Evolutionary conservation across 2,329 filamentous ascomycete species (phyloP), one percentile per base, ranked within the genome.

Genomic region (Xylaria hypoxylon): DNA sequence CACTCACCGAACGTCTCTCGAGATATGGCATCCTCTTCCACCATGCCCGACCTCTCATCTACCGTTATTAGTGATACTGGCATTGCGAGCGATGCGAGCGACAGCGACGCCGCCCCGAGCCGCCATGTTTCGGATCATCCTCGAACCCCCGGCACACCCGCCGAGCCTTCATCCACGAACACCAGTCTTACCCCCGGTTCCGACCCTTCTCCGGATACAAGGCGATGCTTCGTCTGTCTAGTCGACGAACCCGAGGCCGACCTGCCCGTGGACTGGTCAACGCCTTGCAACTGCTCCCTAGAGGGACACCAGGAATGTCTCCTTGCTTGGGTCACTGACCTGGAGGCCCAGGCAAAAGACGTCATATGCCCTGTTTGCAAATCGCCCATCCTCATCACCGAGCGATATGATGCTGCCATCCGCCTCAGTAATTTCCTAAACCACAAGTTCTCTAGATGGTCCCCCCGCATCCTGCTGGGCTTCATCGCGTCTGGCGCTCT

Each of bases 301-400:
- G 92, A 92, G 62, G 96, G 94, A 1, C 96, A 99, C 77, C 94
- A 98, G 78, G 87, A 89, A 77, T 78, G 76, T 48, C 85, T 98
- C 71, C 84, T 98, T 44, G 91, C 93, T 74, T 99, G 94, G 94
- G 91, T 98, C 19, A 91, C 92, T n/a, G 93, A 97, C 76, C 88
- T 93, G 76, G 94, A 97, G 80, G 83, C 86, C 24, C 79, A 86
- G 76, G 77, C 83, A 77, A 87, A 88, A 61, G 89, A 89, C 68
- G 88, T 97, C 69, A 82, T 87, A 60, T 99, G 96, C 77, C 95
- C 95, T 2, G 92, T 97, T 69, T 99, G 96, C 85, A 96, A 97
- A 78, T 86, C 89, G 1, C 86, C 89, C 71, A 97, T 98, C 73
- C 82, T 87, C 59, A 84, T 98, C 31, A 87, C 90, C 57, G 89